Percentiles rank a stretch among this genome's conserved stretches.
Evolutionary conservation across 139 green algal species (phyloP).

Genomic region (Chlamydomonas sphaeroides): DNA sequence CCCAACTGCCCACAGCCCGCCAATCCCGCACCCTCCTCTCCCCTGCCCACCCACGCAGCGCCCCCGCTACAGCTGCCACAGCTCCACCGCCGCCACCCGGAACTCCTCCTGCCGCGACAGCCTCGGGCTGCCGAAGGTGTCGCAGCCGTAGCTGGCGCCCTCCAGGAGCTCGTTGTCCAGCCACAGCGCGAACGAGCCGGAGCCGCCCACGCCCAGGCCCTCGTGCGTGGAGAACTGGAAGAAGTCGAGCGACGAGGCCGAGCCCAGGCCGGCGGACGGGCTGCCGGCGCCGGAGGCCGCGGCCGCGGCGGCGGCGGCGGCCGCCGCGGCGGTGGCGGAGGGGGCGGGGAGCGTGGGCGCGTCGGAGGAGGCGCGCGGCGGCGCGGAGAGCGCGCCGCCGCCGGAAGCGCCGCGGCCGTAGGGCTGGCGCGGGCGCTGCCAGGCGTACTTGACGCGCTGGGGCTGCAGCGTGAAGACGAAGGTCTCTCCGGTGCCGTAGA

Average conservation of each 20-base stretch:
- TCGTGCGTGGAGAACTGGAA: slow-evolving; percentile 72
- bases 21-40: too few relatives aligned
- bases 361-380: too few relatives aligned
- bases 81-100: slow-evolving; percentile 69
- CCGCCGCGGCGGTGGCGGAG: not conserved
- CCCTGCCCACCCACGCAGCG: too few relatives aligned
- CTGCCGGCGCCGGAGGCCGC: slow-evolving; percentile 11
- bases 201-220: slow-evolving; percentile 67
- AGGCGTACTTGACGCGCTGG: slow-evolving; percentile 6
- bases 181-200: slow-evolving; percentile 71
- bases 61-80: slow-evolving; percentile 71
- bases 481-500: slow-evolving; percentile 84
- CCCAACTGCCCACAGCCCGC: too few relatives aligned
- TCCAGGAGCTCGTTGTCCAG: slow-evolving; percentile 80
- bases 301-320: slow-evolving; percentile 40
- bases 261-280: slow-evolving; percentile 22
- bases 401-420: not conserved
- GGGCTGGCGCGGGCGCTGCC: not conserved
- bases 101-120: slow-evolving; percentile 74
- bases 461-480: slow-evolving; percentile 79
- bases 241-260: slow-evolving; percentile 60
- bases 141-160: slow-evolving; percentile 70
- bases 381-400: too few relatives aligned
- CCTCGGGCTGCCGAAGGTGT: slow-evolving; percentile 76
- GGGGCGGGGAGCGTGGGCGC: too few relatives aligned